Conservation (phyloP, 306 rosid species). For the Begonia fuchsioides region DNA sequence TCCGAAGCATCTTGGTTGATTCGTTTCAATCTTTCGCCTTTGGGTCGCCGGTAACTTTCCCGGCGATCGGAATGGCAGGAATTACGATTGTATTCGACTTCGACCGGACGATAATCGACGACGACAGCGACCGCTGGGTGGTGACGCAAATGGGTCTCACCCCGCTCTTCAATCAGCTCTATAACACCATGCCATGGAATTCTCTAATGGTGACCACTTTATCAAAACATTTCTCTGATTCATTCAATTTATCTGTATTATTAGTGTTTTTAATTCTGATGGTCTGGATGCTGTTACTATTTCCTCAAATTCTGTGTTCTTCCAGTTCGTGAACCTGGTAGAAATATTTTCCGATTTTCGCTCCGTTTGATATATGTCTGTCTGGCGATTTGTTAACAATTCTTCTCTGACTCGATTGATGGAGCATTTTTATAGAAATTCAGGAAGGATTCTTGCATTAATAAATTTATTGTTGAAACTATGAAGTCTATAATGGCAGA, state of each 20-base stretch:
- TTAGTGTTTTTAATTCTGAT: neutral
- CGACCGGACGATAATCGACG: constrained; percentile 64
- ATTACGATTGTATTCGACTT: constrained; percentile 50
- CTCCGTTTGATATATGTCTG: too few species aligned
- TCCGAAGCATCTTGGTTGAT: too few species aligned
- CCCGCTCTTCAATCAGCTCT: constrained; percentile 37
- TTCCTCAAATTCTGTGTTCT: too few species aligned
- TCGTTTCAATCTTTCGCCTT: too few species aligned
- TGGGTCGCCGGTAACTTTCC: neutral
- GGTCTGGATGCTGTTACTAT: neutral
- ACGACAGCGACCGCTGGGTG: constrained; percentile 71
- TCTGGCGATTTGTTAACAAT: too few species aligned
- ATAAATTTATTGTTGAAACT: too few species aligned
- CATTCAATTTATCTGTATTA: neutral
- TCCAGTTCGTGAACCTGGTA: too few species aligned
- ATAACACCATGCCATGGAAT: constrained; percentile 51
- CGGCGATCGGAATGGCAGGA: constrained; percentile 25
- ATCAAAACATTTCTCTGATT: neutral
- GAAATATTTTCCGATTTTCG: too few species aligned
- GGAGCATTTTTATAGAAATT: too few species aligned
- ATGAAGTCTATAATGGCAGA: too few species aligned
- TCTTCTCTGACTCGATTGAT: too few species aligned
- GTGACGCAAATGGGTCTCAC: constrained; percentile 47
- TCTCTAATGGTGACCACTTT: constrained; percentile 43
- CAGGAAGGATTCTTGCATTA: too few species aligned